Conservation (phyloP, 192 early-diverging fungal genomes). For the Mortierella alpina region DNA sequence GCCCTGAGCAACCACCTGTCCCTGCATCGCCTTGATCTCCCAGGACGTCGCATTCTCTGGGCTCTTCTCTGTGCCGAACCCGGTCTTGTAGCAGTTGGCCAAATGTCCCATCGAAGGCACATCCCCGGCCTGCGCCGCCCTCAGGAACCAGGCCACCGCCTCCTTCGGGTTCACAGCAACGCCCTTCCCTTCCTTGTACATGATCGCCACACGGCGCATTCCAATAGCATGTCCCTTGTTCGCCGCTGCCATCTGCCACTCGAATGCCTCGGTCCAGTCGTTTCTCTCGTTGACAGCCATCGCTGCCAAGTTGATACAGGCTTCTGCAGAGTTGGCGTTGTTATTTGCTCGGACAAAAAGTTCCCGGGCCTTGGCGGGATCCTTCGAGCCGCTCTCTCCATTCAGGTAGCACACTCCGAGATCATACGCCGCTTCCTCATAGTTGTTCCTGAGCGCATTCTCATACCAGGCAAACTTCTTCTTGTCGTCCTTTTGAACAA, state of each 20-base stretch:
- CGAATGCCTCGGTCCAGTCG: slow-evolving; percentile 60
- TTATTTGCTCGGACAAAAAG: slow-evolving; percentile 61
- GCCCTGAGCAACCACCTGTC: slow-evolving; percentile 49
- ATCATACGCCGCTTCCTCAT: slow-evolving; percentile 65
- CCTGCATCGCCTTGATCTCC: slow-evolving; percentile 66
- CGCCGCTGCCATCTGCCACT: slow-evolving; percentile 66
- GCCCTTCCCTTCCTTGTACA: slow-evolving; percentile 68
- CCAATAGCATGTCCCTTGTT: slow-evolving; percentile 65
- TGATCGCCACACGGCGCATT: slow-evolving; percentile 65
- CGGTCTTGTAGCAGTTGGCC: slow-evolving; percentile 85
- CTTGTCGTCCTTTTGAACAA: slow-evolving; percentile 60
- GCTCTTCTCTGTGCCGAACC: slow-evolving; percentile 70
- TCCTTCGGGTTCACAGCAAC: slow-evolving; percentile 58
- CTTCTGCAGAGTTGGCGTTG: slow-evolving; percentile 62
- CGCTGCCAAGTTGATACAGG: slow-evolving; percentile 68
- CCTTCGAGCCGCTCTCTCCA: slow-evolving; percentile 75
- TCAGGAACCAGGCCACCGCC: slow-evolving; percentile 69
- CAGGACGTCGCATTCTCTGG: slow-evolving; percentile 67
- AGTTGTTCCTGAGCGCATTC: slow-evolving; percentile 67
- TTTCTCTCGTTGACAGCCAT: slow-evolving; percentile 60
- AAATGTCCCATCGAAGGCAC: slow-evolving; percentile 82
- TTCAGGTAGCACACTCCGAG: slow-evolving; percentile 87
- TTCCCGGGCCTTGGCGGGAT: slow-evolving; percentile 55
- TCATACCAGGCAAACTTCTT: slow-evolving; percentile 70
- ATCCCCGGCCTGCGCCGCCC: slow-evolving; percentile 74